Percentiles rank a stretch among this genome's conserved stretches.
Evolutionary conservation across 352 stramenopile species (phyloP).

Genomic region (Nothophytophthora sp.): DNA sequence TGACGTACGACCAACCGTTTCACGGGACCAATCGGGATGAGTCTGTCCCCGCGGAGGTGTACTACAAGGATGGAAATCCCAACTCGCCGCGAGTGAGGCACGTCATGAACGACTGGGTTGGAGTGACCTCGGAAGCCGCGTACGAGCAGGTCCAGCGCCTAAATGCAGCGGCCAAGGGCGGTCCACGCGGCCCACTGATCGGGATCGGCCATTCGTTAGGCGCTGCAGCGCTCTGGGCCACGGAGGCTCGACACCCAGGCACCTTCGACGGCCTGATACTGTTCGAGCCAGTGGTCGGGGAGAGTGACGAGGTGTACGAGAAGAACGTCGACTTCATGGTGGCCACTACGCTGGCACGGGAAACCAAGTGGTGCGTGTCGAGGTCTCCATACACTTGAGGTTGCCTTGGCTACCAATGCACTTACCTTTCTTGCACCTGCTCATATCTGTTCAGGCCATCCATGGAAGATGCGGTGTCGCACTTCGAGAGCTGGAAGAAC

Average conservation of each 20-base stretch:
- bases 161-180: background rate
- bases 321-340: slow-evolving; percentile 38
- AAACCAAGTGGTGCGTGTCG: slow-evolving; percentile 33
- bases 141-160: slow-evolving; percentile 20
- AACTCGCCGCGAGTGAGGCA: slow-evolving; percentile 20
- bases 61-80: slow-evolving; percentile 17
- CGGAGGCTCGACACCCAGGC: slow-evolving; percentile 37
- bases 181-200: slow-evolving; percentile 21
- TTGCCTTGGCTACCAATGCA: background rate
- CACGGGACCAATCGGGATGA: slow-evolving; percentile 30
- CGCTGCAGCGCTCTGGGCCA: slow-evolving; percentile 35
- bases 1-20: slow-evolving; percentile 30
- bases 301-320: slow-evolving; percentile 6
- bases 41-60: slow-evolving; percentile 16
- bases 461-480: slow-evolving; percentile 13
- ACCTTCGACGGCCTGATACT: slow-evolving; percentile 49
- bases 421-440: background rate
- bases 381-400: background rate
- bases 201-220: slow-evolving; percentile 50
- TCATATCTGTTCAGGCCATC: slow-evolving; percentile 21
- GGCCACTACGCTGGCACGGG: slow-evolving; percentile 29
- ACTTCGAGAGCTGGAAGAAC: slow-evolving; percentile 36
- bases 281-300: slow-evolving; percentile 50
- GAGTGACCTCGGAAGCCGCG: slow-evolving; percentile 12
- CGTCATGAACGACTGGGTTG: slow-evolving; percentile 24